phyloP scores from a whole-genome alignment of 805 yeast genomes.

The Yarrowia sp. region DNA sequence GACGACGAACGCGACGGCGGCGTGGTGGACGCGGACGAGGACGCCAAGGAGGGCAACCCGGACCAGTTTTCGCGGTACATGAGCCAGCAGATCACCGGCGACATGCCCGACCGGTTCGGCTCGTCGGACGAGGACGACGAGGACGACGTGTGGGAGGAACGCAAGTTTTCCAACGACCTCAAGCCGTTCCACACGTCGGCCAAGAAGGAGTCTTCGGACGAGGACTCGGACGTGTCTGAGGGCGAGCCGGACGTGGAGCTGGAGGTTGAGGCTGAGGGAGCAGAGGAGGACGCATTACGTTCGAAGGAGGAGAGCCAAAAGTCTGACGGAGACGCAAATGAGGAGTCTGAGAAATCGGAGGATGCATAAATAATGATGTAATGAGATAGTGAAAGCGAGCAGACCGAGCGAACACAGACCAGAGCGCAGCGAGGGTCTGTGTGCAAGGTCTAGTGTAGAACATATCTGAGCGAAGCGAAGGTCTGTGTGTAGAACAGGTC shows the following conservation, averaged over 20 bases:
- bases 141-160: constrained; percentile 26
- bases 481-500: too few species aligned
- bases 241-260: constrained; percentile 2
- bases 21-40: constrained; percentile 32
- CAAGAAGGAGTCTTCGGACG: constrained; percentile 15
- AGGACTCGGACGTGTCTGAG: constrained; percentile 16
- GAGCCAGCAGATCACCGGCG: constrained; percentile 24
- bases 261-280: neutral
- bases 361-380: constrained; percentile 16
- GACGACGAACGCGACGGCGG: constrained; percentile 31
- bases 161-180: constrained; percentile 23
- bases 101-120: constrained; percentile 24
- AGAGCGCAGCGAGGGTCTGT: too few species aligned
- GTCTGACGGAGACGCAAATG: constrained; percentile 2
- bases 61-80: constrained; percentile 26
- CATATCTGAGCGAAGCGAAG: too few species aligned
- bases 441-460: too few species aligned
- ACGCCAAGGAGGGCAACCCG: constrained; percentile 35
- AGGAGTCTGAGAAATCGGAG: constrained; percentile 15
- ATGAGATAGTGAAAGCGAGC: too few species aligned
- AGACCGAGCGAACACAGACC: too few species aligned
- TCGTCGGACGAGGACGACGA: constrained; percentile 29
- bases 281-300: neutral
- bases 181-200: constrained; percentile 15
- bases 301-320: neutral